Conservation (phyloP, 805 yeast species). For the Lachancea sp. region DNA sequence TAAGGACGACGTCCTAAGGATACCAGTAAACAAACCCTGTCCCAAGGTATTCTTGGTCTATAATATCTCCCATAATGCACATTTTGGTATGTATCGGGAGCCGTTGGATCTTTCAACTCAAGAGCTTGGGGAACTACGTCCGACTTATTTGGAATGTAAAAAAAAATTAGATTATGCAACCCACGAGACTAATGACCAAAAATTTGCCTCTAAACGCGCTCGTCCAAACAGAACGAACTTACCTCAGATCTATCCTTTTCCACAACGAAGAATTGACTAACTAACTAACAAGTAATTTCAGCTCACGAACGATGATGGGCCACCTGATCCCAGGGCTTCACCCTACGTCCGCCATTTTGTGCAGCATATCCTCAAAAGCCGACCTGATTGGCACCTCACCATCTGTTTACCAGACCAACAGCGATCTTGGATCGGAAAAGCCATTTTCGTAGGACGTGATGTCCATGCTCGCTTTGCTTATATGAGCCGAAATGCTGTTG, state of each 20-base stretch:
- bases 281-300: conserved; percentile 5
- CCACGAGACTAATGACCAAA: too few species aligned
- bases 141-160: too few species aligned
- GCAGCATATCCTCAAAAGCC: conserved; percentile 48
- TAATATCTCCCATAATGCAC: conserved; percentile 4
- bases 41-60: not conserved
- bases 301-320: conserved; percentile 94
- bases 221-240: too few species aligned
- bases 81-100: conserved; percentile 10
- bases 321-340: conserved; percentile 69
- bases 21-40: not conserved
- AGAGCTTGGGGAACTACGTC: too few species aligned
- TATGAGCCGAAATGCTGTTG: conserved; percentile 40
- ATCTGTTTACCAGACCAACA: conserved; percentile 78
- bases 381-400: conserved; percentile 78
- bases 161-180: too few species aligned
- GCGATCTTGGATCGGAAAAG: conserved; percentile 96
- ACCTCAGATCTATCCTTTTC: too few species aligned
- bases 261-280: not conserved
- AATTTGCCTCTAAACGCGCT: too few species aligned
- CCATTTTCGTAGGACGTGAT: conserved; percentile 79
- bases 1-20: not conserved
- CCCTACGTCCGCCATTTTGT: conserved; percentile 83
- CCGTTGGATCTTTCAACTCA: too few species aligned
- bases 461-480: conserved; percentile 60